These are phyloP conservation scores for Sugiyamaella floridensis DNA, from an alignment of 805 yeast genomes.

Conservation along the genomic window DNA sequence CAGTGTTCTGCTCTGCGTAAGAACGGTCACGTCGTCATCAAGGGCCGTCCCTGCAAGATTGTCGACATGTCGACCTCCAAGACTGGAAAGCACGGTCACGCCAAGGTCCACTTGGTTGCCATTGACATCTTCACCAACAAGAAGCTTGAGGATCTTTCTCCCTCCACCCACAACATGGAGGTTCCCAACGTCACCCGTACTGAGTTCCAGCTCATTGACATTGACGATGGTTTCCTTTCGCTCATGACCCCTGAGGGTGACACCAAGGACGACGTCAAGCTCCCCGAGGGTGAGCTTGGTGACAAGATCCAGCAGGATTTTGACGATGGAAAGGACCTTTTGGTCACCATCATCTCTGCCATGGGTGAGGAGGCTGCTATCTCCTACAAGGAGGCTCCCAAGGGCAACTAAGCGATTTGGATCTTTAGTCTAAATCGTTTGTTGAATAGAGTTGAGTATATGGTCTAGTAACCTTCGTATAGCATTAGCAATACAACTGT, in stretches of 20 bases:
- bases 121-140: constrained; percentile 98
- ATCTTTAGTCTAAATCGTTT: background rate
- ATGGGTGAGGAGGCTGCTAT: constrained; percentile 99
- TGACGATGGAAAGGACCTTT: constrained; percentile 96
- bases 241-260: constrained; percentile 97
- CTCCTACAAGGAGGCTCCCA: constrained; percentile 98
- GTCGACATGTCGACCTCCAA: constrained; percentile 99
- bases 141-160: constrained; percentile 99
- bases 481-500: background rate
- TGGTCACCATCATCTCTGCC: constrained; percentile 93
- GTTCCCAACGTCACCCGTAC: constrained; percentile 96
- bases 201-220: constrained; percentile 93
- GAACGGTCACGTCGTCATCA: constrained; percentile 98
- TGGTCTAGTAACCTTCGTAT: background rate
- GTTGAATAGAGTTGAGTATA: background rate
- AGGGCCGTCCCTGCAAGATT: constrained; percentile 99
- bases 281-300: constrained; percentile 98
- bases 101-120: constrained; percentile 99
- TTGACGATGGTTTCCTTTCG: constrained; percentile 95
- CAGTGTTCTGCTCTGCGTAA: constrained; percentile 99
- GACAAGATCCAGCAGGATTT: constrained; percentile 84
- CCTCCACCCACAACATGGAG: constrained; percentile 99
- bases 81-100: constrained; percentile 99
- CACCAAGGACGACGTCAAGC: constrained; percentile 98
- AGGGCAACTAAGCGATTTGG: constrained; percentile 27